These are phyloP conservation scores for Anthracocystis panici-leucophaei DNA, from an alignment of 1,284 basidiomycete genomes.

Conservation along the genomic window DNA sequence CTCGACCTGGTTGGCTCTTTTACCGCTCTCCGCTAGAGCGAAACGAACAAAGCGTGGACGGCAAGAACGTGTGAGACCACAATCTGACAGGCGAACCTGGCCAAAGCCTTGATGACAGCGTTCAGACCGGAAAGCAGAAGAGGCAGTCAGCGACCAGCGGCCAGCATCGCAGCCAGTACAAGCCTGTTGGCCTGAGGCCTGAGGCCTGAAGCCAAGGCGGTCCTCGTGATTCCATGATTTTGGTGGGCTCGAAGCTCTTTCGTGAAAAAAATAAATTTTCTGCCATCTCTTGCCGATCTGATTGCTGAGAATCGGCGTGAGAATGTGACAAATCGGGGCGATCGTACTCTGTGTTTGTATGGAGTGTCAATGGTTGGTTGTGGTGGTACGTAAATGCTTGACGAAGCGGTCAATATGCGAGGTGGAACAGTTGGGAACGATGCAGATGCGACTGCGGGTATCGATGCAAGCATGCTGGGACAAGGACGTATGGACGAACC, in stretches of 20 bases:
- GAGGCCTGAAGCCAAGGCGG: too few species aligned
- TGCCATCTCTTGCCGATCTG: not conserved
- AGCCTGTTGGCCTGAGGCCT: too few species aligned
- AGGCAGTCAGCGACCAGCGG: not conserved
- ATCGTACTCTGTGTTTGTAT: not conserved
- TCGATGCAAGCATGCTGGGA: constrained; percentile 5
- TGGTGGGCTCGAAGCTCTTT: not conserved
- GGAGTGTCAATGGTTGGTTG: not conserved
- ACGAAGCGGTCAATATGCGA: not conserved
- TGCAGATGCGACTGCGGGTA: constrained; percentile 10
- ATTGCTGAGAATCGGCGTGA: not conserved
- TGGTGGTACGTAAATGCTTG: not conserved
- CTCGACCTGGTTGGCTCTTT: not conserved
- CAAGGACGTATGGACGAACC: not conserved
- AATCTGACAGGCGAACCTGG: not conserved
- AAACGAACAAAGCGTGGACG: not conserved
- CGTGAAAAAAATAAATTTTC: constrained; percentile 15
- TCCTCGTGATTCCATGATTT: not conserved
- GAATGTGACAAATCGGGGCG: not conserved
- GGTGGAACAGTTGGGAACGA: not conserved
- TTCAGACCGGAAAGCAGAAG: not conserved
- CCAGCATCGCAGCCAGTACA: too few species aligned
- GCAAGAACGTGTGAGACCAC: too few species aligned
- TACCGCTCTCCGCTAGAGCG: not conserved
- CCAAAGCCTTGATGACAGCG: not conserved